phyloP scores from a whole-genome alignment of 129 eudicot species.

The Artemisia tridentata region DNA sequence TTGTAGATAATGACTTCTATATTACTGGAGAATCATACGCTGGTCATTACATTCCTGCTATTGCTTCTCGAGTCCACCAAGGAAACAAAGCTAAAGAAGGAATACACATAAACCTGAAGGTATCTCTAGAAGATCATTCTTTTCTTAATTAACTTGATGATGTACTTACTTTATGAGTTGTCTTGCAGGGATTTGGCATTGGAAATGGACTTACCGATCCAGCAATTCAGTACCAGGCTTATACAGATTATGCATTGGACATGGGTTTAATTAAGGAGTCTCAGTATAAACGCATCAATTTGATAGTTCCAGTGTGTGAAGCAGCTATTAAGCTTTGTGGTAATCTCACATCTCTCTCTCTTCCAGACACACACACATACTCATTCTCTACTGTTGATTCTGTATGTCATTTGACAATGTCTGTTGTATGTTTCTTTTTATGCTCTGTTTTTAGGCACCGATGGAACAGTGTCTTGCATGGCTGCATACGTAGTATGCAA shows the following conservation, averaged over 20 bases:
- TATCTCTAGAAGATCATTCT: constrained; percentile 3
- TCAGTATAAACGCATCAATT: constrained; percentile 43
- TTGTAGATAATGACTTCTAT: constrained; percentile 63
- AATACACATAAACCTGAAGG: constrained; percentile 76
- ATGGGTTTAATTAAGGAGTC: constrained; percentile 48
- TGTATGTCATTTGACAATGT: neutral
- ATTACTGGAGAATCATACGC: constrained; percentile 96
- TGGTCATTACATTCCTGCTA: constrained; percentile 91
- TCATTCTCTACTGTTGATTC: neutral
- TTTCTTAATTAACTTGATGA: constrained; percentile 6
- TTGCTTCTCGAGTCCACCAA: constrained; percentile 72
- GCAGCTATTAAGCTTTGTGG: constrained; percentile 73
- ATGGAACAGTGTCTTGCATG: constrained; percentile 49
- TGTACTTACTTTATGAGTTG: constrained; percentile 9
- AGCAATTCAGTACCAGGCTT: constrained; percentile 76
- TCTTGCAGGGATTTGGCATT: constrained; percentile 75
- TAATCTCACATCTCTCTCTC: constrained; percentile 23
- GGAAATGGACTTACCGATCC: constrained; percentile 91
- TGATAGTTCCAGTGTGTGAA: constrained; percentile 52
- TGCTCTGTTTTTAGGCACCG: constrained; percentile 40
- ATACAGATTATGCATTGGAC: constrained; percentile 73
- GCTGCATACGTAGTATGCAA: constrained; percentile 54
- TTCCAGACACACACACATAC: neutral
- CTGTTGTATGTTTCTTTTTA: neutral
- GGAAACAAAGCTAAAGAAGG: constrained; percentile 85